These are phyloP conservation scores for Dictyostelium intermedium DNA, from an alignment of 78 protist genomes.

Conservation along the genomic window DNA sequence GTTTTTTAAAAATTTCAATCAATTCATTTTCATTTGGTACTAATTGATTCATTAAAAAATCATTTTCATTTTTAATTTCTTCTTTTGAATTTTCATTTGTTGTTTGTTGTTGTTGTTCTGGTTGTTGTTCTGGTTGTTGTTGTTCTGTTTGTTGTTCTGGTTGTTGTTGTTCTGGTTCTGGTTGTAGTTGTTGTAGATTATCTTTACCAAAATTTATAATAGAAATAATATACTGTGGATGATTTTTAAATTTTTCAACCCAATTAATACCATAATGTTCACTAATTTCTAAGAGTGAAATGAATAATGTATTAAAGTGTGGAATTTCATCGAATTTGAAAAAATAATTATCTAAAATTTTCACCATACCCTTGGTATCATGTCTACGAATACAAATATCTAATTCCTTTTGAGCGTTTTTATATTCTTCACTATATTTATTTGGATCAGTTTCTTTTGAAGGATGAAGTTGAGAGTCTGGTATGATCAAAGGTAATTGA, in stretches of 20 bases:
- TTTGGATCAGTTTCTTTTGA: background rate
- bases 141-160: background rate
- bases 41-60: background rate
- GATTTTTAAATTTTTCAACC: background rate
- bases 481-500: background rate
- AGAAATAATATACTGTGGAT: background rate
- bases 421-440: background rate
- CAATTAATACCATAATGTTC: background rate
- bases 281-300: background rate
- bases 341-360: background rate
- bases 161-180: background rate
- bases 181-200: background rate
- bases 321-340: background rate
- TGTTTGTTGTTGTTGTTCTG: background rate
- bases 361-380: background rate
- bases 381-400: background rate
- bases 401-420: background rate
- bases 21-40: background rate
- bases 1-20: background rate
- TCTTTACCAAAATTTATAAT: background rate
- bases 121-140: background rate
- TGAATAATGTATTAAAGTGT: background rate
- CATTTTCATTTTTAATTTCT: background rate
- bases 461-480: background rate
- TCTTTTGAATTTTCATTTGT: background rate